A percentile compares a stretch with the other conserved stretches of the same genome.
Evolutionary conservation across 495 filamentous ascomycete species (phyloP).

Genomic region (Penicillium pancosmium): DNA sequence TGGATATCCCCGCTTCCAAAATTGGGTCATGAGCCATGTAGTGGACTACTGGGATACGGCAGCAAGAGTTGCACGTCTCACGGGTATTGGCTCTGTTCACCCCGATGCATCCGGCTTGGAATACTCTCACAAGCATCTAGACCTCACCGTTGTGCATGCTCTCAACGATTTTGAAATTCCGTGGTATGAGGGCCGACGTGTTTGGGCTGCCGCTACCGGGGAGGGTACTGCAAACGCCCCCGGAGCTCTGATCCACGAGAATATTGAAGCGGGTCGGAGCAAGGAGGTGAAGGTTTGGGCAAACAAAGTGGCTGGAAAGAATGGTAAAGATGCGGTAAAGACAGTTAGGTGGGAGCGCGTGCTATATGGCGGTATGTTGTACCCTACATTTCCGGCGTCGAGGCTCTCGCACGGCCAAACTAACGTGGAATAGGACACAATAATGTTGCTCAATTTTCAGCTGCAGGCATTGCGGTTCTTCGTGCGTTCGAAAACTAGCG

Average conservation of each 20-base stretch:
- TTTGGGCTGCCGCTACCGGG: conserved; percentile 51
- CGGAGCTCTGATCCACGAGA: conserved; percentile 49
- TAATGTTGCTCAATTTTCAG: conserved; percentile 51
- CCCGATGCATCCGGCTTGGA: conserved; percentile 24
- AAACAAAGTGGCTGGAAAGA: conserved; percentile 31
- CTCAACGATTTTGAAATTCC: conserved; percentile 78
- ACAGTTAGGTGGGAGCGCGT: conserved; percentile 51
- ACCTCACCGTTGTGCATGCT: conserved; percentile 76
- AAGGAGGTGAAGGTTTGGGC: conserved; percentile 43
- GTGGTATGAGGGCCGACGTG: conserved; percentile 53
- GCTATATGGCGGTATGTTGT: conserved; percentile 48
- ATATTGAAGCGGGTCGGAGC: conserved; percentile 31
- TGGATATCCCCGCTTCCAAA: conserved; percentile 54
- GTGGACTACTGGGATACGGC: conserved; percentile 60
- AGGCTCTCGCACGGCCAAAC: not conserved
- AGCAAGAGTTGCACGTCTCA: conserved; percentile 48
- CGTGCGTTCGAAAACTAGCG: conserved; percentile 60
- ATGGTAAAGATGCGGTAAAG: conserved; percentile 44
- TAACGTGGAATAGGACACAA: conserved; percentile 46
- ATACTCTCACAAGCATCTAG: conserved; percentile 54
- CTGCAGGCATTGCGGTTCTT: conserved; percentile 63
- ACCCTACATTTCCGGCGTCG: not conserved
- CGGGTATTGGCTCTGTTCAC: conserved; percentile 30
- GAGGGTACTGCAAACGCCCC: conserved; percentile 53
- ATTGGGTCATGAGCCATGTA: conserved; percentile 49